Conservation (phyloP, 1,284 basidiomycete species). For the Apiotrichum laibachii region DNA sequence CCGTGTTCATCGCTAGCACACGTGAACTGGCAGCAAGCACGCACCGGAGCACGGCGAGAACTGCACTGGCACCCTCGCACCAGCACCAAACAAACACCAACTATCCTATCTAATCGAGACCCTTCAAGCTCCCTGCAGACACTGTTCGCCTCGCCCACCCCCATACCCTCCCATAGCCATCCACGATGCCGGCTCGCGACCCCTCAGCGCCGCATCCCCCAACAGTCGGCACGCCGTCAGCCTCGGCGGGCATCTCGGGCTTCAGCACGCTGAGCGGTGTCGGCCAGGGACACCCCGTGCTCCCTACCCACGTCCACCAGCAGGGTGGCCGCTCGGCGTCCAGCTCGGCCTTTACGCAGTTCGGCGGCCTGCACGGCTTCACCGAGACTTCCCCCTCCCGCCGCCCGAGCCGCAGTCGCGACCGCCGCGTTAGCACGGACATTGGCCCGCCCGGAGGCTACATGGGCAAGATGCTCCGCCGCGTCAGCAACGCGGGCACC, state of each 20-base stretch:
- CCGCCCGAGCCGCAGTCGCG: not conserved
- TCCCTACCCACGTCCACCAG: not conserved
- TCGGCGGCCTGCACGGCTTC: not conserved
- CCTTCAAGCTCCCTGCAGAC: too few relatives aligned
- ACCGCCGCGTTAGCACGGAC: conserved; percentile 9
- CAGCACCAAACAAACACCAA: too few relatives aligned
- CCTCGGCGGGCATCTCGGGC: not conserved
- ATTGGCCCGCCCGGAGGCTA: not conserved
- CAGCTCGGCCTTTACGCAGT: not conserved
- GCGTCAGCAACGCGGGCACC: not conserved
- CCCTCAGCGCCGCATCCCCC: not conserved
- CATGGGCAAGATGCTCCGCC: conserved; percentile 12
- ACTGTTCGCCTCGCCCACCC: too few relatives aligned
- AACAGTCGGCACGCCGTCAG: not conserved
- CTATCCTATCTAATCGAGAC: too few relatives aligned
- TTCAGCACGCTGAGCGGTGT: not conserved
- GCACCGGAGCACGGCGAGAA: too few relatives aligned
- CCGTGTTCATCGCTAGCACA: too few relatives aligned
- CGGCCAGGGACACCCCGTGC: not conserved
- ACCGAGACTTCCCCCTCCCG: not conserved
- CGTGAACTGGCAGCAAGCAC: too few relatives aligned
- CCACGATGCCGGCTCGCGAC: not conserved
- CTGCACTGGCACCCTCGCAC: too few relatives aligned
- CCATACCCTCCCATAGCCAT: too few relatives aligned
- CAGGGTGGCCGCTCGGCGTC: not conserved